phyloP scores from a whole-genome alignment of 108 stramenopile species.

The Pelagomonas calceolata region DNA sequence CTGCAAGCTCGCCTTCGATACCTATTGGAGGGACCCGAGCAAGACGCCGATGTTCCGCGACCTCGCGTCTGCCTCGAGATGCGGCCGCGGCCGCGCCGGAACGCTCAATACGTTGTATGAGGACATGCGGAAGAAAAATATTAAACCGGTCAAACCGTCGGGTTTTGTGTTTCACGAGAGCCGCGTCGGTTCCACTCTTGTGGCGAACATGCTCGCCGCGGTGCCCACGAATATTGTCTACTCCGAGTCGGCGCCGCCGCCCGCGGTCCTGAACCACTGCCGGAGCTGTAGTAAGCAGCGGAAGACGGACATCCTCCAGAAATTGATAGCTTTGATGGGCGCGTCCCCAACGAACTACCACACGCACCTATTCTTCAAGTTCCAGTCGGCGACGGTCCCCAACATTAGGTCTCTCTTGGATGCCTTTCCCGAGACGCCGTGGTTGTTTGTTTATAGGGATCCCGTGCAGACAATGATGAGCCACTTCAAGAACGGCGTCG shows the following conservation, averaged over 20 bases:
- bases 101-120: neutral
- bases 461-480: constrained; percentile 87
- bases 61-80: neutral
- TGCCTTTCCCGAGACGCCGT: constrained; percentile 80
- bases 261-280: constrained; percentile 53
- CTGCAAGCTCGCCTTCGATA: neutral
- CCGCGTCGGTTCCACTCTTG: constrained; percentile 81
- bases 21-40: neutral
- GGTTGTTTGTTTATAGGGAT: constrained; percentile 86
- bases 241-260: constrained; percentile 66
- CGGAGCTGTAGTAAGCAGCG: neutral
- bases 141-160: neutral
- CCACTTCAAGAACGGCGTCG: constrained; percentile 35
- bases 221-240: constrained; percentile 63
- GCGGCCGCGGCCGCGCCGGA: neutral
- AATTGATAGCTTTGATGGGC: constrained; percentile 24
- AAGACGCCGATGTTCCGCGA: neutral
- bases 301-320: constrained; percentile 10
- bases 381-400: constrained; percentile 68
- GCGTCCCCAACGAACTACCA: constrained; percentile 21
- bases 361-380: constrained; percentile 79
- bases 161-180: constrained; percentile 89
- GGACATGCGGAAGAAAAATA: neutral
- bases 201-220: constrained; percentile 76
- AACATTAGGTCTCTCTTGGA: constrained; percentile 49